phyloP scores from a whole-genome alignment of 139 green algal species.

The Coelastrella sp. region DNA sequence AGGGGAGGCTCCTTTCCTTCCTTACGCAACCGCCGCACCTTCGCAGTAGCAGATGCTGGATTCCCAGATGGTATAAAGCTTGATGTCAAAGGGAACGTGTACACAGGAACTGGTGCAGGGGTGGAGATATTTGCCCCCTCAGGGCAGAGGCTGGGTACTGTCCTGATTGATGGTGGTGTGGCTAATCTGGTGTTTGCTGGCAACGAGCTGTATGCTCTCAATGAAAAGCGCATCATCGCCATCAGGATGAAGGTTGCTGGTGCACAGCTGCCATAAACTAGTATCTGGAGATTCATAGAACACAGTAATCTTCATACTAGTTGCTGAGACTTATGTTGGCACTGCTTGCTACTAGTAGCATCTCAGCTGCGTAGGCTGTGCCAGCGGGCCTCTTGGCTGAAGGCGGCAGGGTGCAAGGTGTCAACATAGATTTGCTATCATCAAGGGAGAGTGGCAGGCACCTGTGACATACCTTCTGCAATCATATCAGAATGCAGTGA shows the following conservation, averaged over 20 bases:
- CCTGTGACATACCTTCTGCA: too few relatives aligned
- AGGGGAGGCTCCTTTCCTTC: neutral
- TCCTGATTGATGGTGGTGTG: slow-evolving; percentile 33
- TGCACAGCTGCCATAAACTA: slow-evolving; percentile 13
- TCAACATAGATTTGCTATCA: too few relatives aligned
- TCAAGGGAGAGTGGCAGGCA: too few relatives aligned
- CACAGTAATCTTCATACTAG: too few relatives aligned
- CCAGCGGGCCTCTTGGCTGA: too few relatives aligned
- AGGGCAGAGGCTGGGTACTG: slow-evolving; percentile 29
- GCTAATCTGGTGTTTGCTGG: slow-evolving; percentile 44
- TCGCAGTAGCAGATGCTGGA: slow-evolving; percentile 34
- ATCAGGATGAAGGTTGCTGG: slow-evolving; percentile 37
- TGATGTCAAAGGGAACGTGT: slow-evolving; percentile 42
- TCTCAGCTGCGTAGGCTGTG: too few relatives aligned
- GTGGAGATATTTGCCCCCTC: slow-evolving; percentile 36
- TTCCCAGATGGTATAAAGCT: slow-evolving; percentile 47
- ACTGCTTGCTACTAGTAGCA: too few relatives aligned
- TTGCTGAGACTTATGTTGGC: too few relatives aligned
- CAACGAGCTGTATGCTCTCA: slow-evolving; percentile 10
- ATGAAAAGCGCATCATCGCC: slow-evolving; percentile 34
- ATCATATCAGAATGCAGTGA: too few relatives aligned
- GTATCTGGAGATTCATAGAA: too few relatives aligned
- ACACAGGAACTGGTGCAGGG: slow-evolving; percentile 38
- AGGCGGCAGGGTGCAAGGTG: too few relatives aligned
- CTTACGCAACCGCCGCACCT: slow-evolving; percentile 44